Conservation (phyloP, 306 rosid species). For the Dryas drummondii region DNA sequence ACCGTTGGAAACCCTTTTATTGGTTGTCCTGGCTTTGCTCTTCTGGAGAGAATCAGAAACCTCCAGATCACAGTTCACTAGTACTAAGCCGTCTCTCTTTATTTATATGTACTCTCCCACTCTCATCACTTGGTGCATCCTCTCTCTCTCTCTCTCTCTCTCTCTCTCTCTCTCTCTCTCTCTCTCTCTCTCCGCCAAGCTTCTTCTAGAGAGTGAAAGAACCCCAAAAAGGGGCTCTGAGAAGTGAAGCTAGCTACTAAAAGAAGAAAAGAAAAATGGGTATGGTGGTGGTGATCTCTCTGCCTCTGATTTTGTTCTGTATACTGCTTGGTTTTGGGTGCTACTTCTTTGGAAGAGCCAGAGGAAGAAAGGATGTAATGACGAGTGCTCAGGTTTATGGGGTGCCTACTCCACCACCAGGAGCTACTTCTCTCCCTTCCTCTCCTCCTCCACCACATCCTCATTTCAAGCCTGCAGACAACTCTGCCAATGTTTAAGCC, state of each 20-base stretch:
- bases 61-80: conserved; percentile 5
- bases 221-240: neutral
- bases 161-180: neutral
- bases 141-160: conserved; percentile 4
- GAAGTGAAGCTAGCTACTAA: neutral
- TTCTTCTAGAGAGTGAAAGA: neutral
- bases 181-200: too few relatives aligned
- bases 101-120: neutral
- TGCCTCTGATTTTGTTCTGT: conserved; percentile 70
- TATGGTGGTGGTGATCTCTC: conserved; percentile 81
- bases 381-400: conserved; percentile 70
- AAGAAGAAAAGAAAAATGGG: conserved; percentile 51
- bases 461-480: conserved; percentile 42
- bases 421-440: conserved; percentile 31
- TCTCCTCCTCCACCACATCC: conserved; percentile 38
- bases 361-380: conserved; percentile 57
- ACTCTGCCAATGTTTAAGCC: conserved; percentile 43
- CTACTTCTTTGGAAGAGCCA: conserved; percentile 67
- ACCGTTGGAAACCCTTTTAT: neutral
- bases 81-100: too few relatives aligned
- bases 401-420: conserved; percentile 70
- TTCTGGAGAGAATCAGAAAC: conserved; percentile 25
- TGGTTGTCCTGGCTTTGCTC: neutral
- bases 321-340: conserved; percentile 81
- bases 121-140: conserved; percentile 8